These are phyloP conservation scores for Phoma sp. DNA, from an alignment of 2,329 filamentous ascomycete species.

Conservation along the genomic window DNA sequence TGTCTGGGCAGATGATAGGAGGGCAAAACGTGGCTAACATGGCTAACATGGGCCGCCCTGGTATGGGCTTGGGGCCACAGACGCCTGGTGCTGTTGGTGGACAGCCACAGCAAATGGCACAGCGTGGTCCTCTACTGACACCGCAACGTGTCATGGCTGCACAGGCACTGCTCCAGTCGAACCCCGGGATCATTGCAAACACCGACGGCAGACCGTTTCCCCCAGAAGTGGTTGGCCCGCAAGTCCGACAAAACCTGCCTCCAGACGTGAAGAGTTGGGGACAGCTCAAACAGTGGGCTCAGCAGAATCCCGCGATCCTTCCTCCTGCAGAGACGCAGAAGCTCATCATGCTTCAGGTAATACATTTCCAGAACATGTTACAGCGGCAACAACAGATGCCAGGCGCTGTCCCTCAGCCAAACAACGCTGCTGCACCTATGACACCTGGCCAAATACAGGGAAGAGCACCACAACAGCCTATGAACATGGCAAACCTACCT, in stretches of 20 bases:
- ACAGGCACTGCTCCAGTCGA: slow-evolving; percentile 37
- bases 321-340: slow-evolving; percentile 37
- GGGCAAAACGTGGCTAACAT: slow-evolving; percentile 35
- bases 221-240: slow-evolving; percentile 34
- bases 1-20: slow-evolving; percentile 38
- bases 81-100: slow-evolving; percentile 28
- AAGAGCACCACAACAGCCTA: slow-evolving; percentile 36
- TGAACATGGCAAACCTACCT: slow-evolving; percentile 35
- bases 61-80: slow-evolving; percentile 40
- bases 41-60: slow-evolving; percentile 32
- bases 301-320: slow-evolving; percentile 50
- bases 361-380: slow-evolving; percentile 54
- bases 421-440: slow-evolving; percentile 46
- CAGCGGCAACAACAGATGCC: slow-evolving; percentile 30
- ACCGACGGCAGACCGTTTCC: slow-evolving; percentile 44
- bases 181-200: slow-evolving; percentile 42
- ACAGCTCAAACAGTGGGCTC: slow-evolving; percentile 62
- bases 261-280: slow-evolving; percentile 62
- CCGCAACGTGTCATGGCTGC: slow-evolving; percentile 37
- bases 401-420: slow-evolving; percentile 30
- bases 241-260: slow-evolving; percentile 49
- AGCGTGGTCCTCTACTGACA: slow-evolving; percentile 34
- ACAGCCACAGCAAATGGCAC: slow-evolving; percentile 35
- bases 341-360: slow-evolving; percentile 46
- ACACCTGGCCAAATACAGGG: slow-evolving; percentile 36